A percentile compares a stretch with the other conserved stretches of the same genome.
These are phyloP conservation scores for Lentinula raphanica DNA, from an alignment of 768 basidiomycete species.

Conservation along the genomic window DNA sequence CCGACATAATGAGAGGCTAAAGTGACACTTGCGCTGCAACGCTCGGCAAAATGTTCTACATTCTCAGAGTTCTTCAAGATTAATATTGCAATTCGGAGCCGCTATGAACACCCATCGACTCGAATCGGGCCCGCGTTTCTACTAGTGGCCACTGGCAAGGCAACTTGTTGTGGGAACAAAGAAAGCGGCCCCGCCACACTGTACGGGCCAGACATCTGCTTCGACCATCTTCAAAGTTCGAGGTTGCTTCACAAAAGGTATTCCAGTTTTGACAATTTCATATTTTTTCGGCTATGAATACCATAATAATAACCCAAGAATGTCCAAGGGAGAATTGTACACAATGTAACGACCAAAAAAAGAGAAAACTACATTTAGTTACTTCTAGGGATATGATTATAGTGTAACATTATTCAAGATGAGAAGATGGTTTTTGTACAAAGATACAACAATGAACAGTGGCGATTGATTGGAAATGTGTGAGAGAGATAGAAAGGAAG, in stretches of 20 bases:
- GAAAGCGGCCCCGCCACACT: too few relatives aligned
- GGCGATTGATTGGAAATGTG: not conserved
- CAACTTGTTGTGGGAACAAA: too few relatives aligned
- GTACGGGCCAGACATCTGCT: too few relatives aligned
- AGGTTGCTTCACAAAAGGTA: too few relatives aligned
- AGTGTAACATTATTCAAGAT: not conserved
- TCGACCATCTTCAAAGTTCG: too few relatives aligned
- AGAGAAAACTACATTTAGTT: not conserved
- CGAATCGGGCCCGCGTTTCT: too few relatives aligned
- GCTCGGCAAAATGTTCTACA: not conserved
- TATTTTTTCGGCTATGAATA: not conserved
- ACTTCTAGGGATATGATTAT: constrained; percentile 3
- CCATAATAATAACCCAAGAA: constrained; percentile 4
- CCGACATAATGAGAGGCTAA: too few relatives aligned
- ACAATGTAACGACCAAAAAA: not conserved
- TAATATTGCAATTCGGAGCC: too few relatives aligned
- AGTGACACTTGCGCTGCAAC: too few relatives aligned
- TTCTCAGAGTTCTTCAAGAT: too few relatives aligned
- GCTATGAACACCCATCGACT: too few relatives aligned
- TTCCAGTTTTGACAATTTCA: not conserved
- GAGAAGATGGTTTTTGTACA: not conserved
- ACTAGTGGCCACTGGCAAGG: too few relatives aligned
- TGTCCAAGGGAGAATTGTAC: constrained; percentile 4
- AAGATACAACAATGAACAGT: constrained; percentile 5
- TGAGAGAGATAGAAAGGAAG: not conserved